Percentiles rank a stretch among this genome's conserved stretches.
phyloP scores from a whole-genome alignment of 306 rosid genomes.

The Crataegus laevigata region DNA sequence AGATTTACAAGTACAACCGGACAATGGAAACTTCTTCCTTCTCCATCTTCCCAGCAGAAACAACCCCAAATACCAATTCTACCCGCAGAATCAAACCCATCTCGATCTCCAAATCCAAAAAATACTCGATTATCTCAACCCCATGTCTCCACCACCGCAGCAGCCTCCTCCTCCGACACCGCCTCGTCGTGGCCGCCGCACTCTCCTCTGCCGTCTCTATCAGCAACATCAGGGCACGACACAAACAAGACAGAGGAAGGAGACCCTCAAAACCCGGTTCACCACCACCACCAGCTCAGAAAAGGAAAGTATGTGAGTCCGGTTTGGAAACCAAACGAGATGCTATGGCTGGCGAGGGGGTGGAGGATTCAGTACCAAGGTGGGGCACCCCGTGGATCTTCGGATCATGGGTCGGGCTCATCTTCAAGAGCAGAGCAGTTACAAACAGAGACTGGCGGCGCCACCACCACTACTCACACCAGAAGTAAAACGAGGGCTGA shows the following conservation, averaged over 20 bases:
- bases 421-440: conserved; percentile 38
- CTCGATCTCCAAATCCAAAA: conserved; percentile 48
- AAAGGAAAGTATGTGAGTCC: conserved; percentile 95
- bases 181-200: conserved; percentile 64
- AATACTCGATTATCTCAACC: not conserved
- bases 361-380: conserved; percentile 79
- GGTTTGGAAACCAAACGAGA: conserved; percentile 95
- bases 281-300: conserved; percentile 64
- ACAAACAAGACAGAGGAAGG: conserved; percentile 34
- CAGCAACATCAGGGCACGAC: conserved; percentile 44
- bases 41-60: conserved; percentile 48
- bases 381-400: not conserved
- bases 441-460: conserved; percentile 10
- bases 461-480: not conserved
- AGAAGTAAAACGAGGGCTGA: conserved; percentile 86
- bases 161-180: conserved; percentile 70
- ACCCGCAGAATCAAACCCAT: conserved; percentile 53
- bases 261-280: conserved; percentile 35
- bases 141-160: not conserved
- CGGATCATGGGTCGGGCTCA: conserved; percentile 20
- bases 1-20: conserved; percentile 53
- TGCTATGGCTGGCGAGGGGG: conserved; percentile 86
- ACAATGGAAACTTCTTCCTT: conserved; percentile 87
- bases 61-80: conserved; percentile 37
- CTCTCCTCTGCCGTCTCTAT: conserved; percentile 45